Base-by-base conservation (phyloP, 768 basidiomycete genomes). In the Xerocomellus amylosporus region DNA sequence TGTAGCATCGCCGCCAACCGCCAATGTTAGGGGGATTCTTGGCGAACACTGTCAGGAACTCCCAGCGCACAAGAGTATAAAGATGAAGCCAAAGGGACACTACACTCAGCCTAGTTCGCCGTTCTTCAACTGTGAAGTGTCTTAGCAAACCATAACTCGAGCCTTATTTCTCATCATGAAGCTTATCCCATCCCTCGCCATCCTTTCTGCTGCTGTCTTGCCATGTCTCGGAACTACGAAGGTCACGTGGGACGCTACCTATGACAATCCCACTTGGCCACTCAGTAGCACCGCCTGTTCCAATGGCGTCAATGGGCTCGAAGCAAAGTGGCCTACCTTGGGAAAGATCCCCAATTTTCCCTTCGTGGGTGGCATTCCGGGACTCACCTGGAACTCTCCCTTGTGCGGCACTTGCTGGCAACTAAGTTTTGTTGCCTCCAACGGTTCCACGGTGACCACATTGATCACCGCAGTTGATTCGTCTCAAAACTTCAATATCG, bases 341-440 rank as follows among this genome's bases (percentile, higher is more conserved):
- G 68, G 67, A 5, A 62, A 63, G 26, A 61, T 75, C 48, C 73
- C 72, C 42, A 55, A 55, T 31, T 74, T 68, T 66, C 71, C 74
- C 19, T 54, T 58, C 52, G 66, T 75, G 44, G 74, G 74, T 26
- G 73, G 67, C 13, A 38, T 59, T 22, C 58, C 57, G 6, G 57
- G 36, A 24, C 46, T 60, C 37, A 53, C 53, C n/a, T 85, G 72
- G 68, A 77, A 81, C 64, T 83, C 82, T 5, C 46, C 73, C 2
- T 67, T 70, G 19, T 86, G 84, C 56, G 84, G 84, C n/a, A 75
- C 78, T 37, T 86, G 84, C 70, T 86, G 82, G 81, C 53, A 47
- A 30, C 20, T 43, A 2, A 1, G 0, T 2, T 24, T 31, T 33
- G 15, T 5, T 51, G 40, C 5, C 22, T 6, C 44, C 14, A 12